phyloP scores from a whole-genome alignment of 306 rosid genomes.

The Albizia julibrissin region DNA sequence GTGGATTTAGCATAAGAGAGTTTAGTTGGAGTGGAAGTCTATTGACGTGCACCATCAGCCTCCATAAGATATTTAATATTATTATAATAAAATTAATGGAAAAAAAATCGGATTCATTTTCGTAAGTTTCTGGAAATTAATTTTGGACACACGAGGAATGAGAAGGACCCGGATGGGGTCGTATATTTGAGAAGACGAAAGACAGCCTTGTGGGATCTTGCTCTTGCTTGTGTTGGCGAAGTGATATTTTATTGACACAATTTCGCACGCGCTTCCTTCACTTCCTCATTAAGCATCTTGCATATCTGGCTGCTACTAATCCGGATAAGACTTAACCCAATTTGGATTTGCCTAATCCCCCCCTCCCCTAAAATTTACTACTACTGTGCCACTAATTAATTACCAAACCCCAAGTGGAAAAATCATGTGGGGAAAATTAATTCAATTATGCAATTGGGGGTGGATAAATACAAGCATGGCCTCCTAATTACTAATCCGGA shows the following conservation, averaged over 20 bases:
- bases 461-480: background rate
- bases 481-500: background rate
- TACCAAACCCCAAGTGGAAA: background rate
- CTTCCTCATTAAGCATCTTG: conserved; percentile 41
- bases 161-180: background rate
- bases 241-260: conserved; percentile 1
- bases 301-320: background rate
- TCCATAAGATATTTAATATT: conserved; percentile 4
- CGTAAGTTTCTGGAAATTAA: background rate
- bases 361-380: background rate
- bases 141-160: background rate
- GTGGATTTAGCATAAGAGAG: conserved; percentile 17
- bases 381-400: background rate
- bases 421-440: too few species aligned
- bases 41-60: conserved; percentile 32
- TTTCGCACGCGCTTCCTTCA: conserved; percentile 16
- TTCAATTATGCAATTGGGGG: background rate
- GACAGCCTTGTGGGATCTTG: background rate
- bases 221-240: background rate
- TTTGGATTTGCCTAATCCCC: background rate
- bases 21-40: background rate
- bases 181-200: conserved; percentile 24
- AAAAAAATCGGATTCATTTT: background rate
- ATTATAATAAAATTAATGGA: background rate
- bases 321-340: conserved; percentile 4